phyloP scores from a whole-genome alignment of 495 filamentous ascomycete genomes.

The Rhypophila decipiens region DNA sequence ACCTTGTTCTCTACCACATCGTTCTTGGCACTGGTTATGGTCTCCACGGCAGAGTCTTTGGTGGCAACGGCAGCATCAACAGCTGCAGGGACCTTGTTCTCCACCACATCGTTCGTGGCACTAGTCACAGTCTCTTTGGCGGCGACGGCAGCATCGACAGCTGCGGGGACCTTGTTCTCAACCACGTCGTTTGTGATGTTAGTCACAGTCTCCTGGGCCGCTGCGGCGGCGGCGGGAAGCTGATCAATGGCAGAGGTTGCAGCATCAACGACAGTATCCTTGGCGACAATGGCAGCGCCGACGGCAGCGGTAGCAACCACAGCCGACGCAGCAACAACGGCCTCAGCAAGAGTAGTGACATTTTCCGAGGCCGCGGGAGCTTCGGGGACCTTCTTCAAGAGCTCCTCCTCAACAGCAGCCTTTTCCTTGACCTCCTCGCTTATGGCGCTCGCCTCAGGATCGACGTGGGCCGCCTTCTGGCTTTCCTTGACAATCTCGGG shows the following conservation, averaged over 20 bases:
- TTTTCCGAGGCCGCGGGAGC: slow-evolving; percentile 49
- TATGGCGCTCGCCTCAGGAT: slow-evolving; percentile 55
- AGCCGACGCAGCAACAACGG: slow-evolving; percentile 20
- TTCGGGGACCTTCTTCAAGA: slow-evolving; percentile 51
- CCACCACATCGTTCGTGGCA: slow-evolving; percentile 1
- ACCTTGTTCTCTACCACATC: background rate
- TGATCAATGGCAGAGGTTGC: slow-evolving; percentile 23
- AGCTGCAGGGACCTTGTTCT: background rate
- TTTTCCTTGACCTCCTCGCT: slow-evolving; percentile 54
- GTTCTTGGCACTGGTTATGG: slow-evolving; percentile 6
- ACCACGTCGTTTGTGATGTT: slow-evolving; percentile 6
- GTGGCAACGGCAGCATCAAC: slow-evolving; percentile 5
- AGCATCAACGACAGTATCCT: slow-evolving; percentile 25
- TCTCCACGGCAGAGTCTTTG: slow-evolving; percentile 1
- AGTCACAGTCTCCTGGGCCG: too few relatives aligned
- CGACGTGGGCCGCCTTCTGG: slow-evolving; percentile 52
- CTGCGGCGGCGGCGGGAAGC: slow-evolving; percentile 29
- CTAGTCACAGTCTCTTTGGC: slow-evolving; percentile 1
- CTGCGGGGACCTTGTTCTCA: background rate
- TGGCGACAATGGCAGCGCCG: slow-evolving; percentile 28
- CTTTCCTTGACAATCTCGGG: slow-evolving; percentile 63
- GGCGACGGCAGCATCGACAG: slow-evolving; percentile 4
- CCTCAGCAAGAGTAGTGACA: background rate
- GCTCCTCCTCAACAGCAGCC: slow-evolving; percentile 54
- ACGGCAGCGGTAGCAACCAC: slow-evolving; percentile 37